Evolutionary conservation across 2,329 filamentous ascomycete species (phyloP).

Genomic region (Monosporascus sp.): DNA sequence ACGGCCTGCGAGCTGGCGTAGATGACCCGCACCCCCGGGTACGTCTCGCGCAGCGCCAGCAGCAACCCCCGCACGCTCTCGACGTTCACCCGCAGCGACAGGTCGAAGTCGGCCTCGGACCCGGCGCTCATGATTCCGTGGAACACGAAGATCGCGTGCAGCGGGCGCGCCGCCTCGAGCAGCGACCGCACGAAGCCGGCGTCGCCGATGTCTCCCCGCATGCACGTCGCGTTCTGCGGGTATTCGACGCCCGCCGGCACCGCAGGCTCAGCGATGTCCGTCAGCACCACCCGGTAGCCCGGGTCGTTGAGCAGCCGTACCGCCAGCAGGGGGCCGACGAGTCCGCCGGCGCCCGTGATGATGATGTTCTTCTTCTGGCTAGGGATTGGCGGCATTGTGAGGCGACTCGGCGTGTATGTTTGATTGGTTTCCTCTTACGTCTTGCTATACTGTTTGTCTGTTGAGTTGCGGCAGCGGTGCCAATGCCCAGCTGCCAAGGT

Average conservation of each 20-base stretch:
- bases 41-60: constrained; percentile 38
- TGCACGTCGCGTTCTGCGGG: constrained; percentile 42
- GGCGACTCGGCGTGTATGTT: neutral
- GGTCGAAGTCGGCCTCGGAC: constrained; percentile 54
- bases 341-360: constrained; percentile 28
- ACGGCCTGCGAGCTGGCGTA: constrained; percentile 60
- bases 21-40: constrained; percentile 51
- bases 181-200: constrained; percentile 31
- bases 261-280: constrained; percentile 49
- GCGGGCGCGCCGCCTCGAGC: constrained; percentile 37
- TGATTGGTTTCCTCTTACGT: no score
- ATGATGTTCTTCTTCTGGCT: constrained; percentile 28
- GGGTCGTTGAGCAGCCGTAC: constrained; percentile 33
- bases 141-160: constrained; percentile 54
- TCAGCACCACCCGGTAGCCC: constrained; percentile 35
- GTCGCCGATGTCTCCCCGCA: constrained; percentile 44
- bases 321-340: constrained; percentile 32
- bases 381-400: constrained; percentile 15
- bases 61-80: constrained; percentile 52
- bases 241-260: constrained; percentile 41
- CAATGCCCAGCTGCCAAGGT: no score
- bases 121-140: constrained; percentile 65
- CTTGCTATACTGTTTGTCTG: no score
- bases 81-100: constrained; percentile 56
- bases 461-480: no score